phyloP scores from a whole-genome alignment of 768 basidiomycete species.

The Hygrocybe punicea region DNA sequence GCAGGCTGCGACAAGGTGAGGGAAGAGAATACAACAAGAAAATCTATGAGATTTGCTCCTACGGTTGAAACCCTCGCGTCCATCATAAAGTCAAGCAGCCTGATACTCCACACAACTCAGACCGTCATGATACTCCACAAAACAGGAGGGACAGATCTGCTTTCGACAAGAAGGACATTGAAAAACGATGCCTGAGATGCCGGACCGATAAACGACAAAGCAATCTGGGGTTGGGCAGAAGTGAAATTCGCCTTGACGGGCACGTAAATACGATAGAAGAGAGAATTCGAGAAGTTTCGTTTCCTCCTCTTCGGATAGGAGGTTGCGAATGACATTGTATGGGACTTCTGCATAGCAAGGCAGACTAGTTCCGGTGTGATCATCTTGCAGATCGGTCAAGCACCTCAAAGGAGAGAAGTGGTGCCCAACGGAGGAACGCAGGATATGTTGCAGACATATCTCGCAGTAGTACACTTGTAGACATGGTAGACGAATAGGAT shows the following conservation, averaged over 20 bases:
- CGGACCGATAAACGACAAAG: conserved; percentile 41
- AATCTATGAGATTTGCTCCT: no score
- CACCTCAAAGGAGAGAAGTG: conserved; percentile 35
- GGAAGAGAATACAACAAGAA: no score
- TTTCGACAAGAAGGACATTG: conserved; percentile 72
- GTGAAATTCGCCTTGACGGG: conserved; percentile 39
- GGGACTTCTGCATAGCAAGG: conserved; percentile 39
- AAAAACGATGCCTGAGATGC: conserved; percentile 46
- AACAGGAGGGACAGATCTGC: conserved; percentile 66
- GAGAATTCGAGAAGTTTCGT: conserved; percentile 39
- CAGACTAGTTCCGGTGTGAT: not conserved
- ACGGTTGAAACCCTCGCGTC: no score
- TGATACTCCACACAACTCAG: conserved; percentile 7
- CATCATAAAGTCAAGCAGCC: not conserved
- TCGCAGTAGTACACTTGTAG: conserved; percentile 55
- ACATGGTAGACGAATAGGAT: conserved; percentile 41
- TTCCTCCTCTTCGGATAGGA: conserved; percentile 40
- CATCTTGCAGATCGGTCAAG: conserved; percentile 26
- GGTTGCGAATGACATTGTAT: conserved; percentile 37
- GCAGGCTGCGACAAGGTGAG: no score
- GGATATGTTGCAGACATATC: conserved; percentile 45
- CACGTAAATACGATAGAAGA: conserved; percentile 44
- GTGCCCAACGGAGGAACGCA: conserved; percentile 32
- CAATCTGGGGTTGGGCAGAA: conserved; percentile 57
- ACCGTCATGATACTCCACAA: conserved; percentile 32